A percentile compares a stretch with the other conserved stretches of the same genome.
Conservation (phyloP, 164 flowering plant species). For the Liriodendron chinense region DNA sequence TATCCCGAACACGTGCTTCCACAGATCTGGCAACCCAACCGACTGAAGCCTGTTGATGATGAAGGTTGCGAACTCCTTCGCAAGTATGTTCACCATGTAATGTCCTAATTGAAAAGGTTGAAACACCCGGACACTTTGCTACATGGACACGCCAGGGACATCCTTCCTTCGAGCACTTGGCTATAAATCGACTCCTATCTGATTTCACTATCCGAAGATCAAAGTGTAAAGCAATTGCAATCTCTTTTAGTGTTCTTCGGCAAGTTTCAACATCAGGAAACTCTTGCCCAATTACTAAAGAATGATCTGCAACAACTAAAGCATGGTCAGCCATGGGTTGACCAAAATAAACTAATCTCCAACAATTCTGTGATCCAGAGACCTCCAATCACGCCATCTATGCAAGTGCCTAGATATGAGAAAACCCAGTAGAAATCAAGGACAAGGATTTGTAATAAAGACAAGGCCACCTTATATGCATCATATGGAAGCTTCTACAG, state of each 20-base stretch:
- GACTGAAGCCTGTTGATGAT: slow-evolving; percentile 96
- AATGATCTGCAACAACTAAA: slow-evolving; percentile 18
- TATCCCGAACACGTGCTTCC: slow-evolving; percentile 77
- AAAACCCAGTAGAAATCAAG: neutral
- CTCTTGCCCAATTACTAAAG: slow-evolving; percentile 79
- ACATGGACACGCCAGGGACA: slow-evolving; percentile 99
- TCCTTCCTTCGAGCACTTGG: slow-evolving; percentile 92
- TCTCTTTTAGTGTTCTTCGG: slow-evolving; percentile 75
- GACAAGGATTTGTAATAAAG: neutral
- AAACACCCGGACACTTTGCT: slow-evolving; percentile 82
- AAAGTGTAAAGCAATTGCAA: slow-evolving; percentile 89
- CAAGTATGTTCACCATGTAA: slow-evolving; percentile 88
- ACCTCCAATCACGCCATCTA: neutral
- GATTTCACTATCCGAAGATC: slow-evolving; percentile 96
- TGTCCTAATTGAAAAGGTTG: slow-evolving; percentile 85
- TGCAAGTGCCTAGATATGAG: neutral
- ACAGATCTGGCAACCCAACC: slow-evolving; percentile 99
- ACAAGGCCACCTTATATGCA: neutral
- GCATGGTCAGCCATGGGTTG: slow-evolving; percentile 15
- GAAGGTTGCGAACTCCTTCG: slow-evolving; percentile 86
- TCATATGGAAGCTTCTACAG: neutral
- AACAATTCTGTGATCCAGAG: neutral
- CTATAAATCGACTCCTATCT: slow-evolving; percentile 94
- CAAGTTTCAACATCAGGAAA: slow-evolving; percentile 78
- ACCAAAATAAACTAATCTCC: neutral